Base-by-base conservation (phyloP, 2,329 filamentous ascomycete species). In the Biscogniauxia sp. region DNA sequence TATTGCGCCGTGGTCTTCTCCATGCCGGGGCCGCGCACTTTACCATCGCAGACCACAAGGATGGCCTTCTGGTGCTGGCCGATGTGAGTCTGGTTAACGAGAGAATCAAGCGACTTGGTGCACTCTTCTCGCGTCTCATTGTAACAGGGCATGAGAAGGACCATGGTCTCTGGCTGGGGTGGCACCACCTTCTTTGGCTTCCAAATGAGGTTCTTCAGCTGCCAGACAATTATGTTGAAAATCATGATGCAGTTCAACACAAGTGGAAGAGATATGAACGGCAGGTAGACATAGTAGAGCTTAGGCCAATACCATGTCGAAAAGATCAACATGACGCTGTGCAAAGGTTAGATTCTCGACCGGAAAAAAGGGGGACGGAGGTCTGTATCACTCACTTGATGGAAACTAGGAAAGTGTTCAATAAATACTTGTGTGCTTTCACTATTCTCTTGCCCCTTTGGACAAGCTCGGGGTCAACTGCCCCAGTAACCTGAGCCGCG, bases 31-130 rank as follows among this genome's bases (percentile, higher is more conserved):
- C 78, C 79, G 15, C 78, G 76, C 5, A 77, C 79, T 37, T 79
- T 77, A 9, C 80, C 80, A 51, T 82, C 80, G 20, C 81, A 80
- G 2, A 82, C 74, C 56, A 82, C 78, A 62, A 82, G 76, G 45
- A 82, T 80, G 26, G 76, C 70, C 9, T 75, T 71, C 11, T 76
- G 74, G 56, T 82, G 78, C 2, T 74, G 61, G 0, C 74, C 74
- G 20, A 82, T 77, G 2, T 75, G 72, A 60, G 76, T 74, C 63
- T 82, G 80, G 0, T 73, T 70, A 5, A 80, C 73, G 3, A 82
- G 68, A 2, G 80, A 82, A 59, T 81, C 77, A 0, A 82, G 73
- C 0, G 79, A 82, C 1, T 74, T 72, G 3, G 69, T 74, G 23
- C 80, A 68, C 61, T 82, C 80, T 4, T 80, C 72, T 6, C 70